These are phyloP conservation scores for Apostasia shenzhenica DNA, from an alignment of 106 monocot genomes.

Conservation along the genomic window DNA sequence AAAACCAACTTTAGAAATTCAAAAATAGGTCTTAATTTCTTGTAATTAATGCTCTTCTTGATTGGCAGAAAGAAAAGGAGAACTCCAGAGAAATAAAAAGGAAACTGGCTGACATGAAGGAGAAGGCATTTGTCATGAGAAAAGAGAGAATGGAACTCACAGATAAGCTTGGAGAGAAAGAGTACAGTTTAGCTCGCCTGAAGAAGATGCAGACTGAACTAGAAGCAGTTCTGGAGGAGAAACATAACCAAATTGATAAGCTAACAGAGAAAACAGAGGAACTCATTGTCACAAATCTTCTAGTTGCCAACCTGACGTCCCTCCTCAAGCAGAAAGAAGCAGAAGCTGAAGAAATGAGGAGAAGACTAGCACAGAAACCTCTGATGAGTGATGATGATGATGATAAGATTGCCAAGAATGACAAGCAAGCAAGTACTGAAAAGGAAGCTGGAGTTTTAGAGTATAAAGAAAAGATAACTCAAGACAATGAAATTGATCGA, in stretches of 20 bases:
- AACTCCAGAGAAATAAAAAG: conserved; percentile 20
- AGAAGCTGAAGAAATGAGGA: conserved; percentile 25
- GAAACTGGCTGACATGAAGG: conserved; percentile 23
- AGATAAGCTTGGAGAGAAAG: conserved; percentile 29
- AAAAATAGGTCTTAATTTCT: too few species aligned
- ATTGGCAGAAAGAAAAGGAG: conserved; percentile 32
- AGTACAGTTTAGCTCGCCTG: conserved; percentile 4
- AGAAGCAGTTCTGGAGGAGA: conserved; percentile 29
- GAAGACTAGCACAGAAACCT: background rate
- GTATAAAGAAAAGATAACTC: background rate
- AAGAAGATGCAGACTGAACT: conserved; percentile 16
- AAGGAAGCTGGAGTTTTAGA: background rate
- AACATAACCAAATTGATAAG: conserved; percentile 23
- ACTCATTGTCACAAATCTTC: conserved; percentile 4
- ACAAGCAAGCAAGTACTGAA: background rate
- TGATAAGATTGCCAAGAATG: background rate
- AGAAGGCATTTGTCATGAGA: conserved; percentile 11
- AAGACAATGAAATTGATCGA: background rate
- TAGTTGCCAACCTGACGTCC: conserved; percentile 15
- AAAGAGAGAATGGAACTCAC: conserved; percentile 22
- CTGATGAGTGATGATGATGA: background rate
- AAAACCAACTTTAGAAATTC: too few species aligned
- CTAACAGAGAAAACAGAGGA: conserved; percentile 18
- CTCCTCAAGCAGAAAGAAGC: conserved; percentile 26
- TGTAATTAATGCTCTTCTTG: background rate